Evolutionary conservation across 2,329 filamentous ascomycete species (phyloP).

Genomic region (Phialophora chinensis): DNA sequence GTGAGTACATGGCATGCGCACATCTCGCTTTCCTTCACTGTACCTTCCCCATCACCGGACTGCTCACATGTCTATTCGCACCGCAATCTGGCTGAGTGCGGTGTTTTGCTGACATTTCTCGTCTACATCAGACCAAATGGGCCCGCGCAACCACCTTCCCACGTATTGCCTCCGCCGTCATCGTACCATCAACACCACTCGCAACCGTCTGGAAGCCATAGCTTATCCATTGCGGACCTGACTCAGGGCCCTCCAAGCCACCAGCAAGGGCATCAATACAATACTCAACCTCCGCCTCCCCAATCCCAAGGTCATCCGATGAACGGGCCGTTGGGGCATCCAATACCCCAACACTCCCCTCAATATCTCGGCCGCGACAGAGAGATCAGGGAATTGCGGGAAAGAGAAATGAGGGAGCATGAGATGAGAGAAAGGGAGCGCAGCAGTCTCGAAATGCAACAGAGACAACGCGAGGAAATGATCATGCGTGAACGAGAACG

Average conservation of each 20-base stretch:
- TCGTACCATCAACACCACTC: slow-evolving; percentile 43
- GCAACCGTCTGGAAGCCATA: slow-evolving; percentile 51
- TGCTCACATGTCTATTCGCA: neutral
- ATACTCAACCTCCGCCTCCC: slow-evolving; percentile 45
- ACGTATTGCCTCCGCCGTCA: slow-evolving; percentile 40
- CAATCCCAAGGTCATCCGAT: slow-evolving; percentile 36
- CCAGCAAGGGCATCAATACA: slow-evolving; percentile 50
- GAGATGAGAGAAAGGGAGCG: slow-evolving; percentile 63
- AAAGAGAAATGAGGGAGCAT: slow-evolving; percentile 61
- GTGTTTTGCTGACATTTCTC: slow-evolving; percentile 11
- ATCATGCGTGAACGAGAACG: slow-evolving; percentile 60
- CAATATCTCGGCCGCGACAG: slow-evolving; percentile 41
- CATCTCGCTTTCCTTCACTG: neutral
- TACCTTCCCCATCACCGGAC: neutral
- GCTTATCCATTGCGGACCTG: slow-evolving; percentile 54
- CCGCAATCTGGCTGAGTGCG: neutral
- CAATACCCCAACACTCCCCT: slow-evolving; percentile 39
- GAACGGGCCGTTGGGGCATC: slow-evolving; percentile 26
- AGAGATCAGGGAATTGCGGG: slow-evolving; percentile 54
- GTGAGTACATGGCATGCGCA: slow-evolving; percentile 43
- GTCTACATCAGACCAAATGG: slow-evolving; percentile 40
- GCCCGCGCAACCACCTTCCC: slow-evolving; percentile 46
- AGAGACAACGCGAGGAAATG: slow-evolving; percentile 54
- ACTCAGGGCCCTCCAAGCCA: slow-evolving; percentile 51
- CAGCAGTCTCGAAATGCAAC: slow-evolving; percentile 59